phyloP scores from a whole-genome alignment of 495 filamentous ascomycete genomes.

The Tuber borchii region DNA sequence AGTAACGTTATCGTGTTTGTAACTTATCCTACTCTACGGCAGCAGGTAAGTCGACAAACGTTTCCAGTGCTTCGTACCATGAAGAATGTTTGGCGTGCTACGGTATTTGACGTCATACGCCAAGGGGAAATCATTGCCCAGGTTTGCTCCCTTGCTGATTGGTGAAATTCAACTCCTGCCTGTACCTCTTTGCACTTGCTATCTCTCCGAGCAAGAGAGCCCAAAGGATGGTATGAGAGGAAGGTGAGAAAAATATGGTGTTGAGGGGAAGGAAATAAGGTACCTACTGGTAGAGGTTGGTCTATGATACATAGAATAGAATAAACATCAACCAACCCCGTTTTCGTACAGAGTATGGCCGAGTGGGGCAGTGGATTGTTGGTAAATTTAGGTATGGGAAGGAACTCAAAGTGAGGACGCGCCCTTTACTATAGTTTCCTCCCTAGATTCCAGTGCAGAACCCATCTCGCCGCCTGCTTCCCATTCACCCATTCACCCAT shows the following conservation, averaged over 20 bases:
- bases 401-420: background rate
- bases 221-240: background rate
- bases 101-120: slow-evolving; percentile 36
- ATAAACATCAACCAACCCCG: background rate
- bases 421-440: slow-evolving; percentile 1
- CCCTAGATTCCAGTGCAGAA: background rate
- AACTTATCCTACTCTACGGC: background rate
- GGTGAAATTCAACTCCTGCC: background rate
- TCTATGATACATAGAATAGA: background rate
- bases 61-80: background rate
- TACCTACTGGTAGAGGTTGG: background rate
- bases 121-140: slow-evolving; percentile 12
- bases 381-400: background rate
- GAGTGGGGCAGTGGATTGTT: background rate
- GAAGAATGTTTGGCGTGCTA: slow-evolving; percentile 23
- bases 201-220: background rate
- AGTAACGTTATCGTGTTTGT: background rate
- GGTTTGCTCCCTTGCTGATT: slow-evolving; percentile 1
- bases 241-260: background rate
- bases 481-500: background rate
- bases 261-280: background rate
- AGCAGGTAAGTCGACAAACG: background rate
- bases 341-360: background rate
- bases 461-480: background rate
- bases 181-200: background rate